Evolutionary conservation across 2,329 filamentous ascomycete genomes (phyloP).

Genomic region (Kalmusia sp.): DNA sequence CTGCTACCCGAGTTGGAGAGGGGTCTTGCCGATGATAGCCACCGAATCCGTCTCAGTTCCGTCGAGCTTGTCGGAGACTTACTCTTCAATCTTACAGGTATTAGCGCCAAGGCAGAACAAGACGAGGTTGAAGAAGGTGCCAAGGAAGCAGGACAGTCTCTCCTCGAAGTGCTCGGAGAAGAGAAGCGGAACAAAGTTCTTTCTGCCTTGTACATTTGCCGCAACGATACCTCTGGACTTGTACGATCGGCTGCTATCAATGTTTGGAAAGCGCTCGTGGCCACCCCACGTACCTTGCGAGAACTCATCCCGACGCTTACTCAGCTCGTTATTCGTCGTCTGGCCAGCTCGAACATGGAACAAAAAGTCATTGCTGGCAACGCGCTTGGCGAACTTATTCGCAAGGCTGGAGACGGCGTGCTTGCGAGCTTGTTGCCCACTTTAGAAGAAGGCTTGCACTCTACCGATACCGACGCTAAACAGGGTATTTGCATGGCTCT

Average conservation of each 20-base stretch:
- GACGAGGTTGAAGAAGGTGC: constrained; percentile 82
- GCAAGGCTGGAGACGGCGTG: constrained; percentile 94
- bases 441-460: constrained; percentile 88
- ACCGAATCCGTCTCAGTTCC: constrained; percentile 96
- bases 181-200: constrained; percentile 97
- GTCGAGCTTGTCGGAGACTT: constrained; percentile 97
- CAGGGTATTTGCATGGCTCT: constrained; percentile 98
- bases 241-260: constrained; percentile 88
- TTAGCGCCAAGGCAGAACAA: constrained; percentile 77
- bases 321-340: constrained; percentile 89
- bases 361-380: constrained; percentile 99
- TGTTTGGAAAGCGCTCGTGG: constrained; percentile 97
- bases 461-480: constrained; percentile 89
- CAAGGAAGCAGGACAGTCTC: constrained; percentile 87
- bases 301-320: constrained; percentile 94
- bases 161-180: constrained; percentile 91
- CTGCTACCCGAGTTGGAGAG: constrained; percentile 93
- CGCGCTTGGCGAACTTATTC: constrained; percentile 92
- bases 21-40: constrained; percentile 95
- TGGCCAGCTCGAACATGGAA: constrained; percentile 96
- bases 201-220: constrained; percentile 96
- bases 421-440: constrained; percentile 87
- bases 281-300: constrained; percentile 89
- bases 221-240: constrained; percentile 91
- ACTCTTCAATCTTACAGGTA: constrained; percentile 96